A percentile compares a stretch with the other conserved stretches of the same genome.
Conservation (phyloP, 1,139 yeast species). For the Kazachstania sp. region DNA sequence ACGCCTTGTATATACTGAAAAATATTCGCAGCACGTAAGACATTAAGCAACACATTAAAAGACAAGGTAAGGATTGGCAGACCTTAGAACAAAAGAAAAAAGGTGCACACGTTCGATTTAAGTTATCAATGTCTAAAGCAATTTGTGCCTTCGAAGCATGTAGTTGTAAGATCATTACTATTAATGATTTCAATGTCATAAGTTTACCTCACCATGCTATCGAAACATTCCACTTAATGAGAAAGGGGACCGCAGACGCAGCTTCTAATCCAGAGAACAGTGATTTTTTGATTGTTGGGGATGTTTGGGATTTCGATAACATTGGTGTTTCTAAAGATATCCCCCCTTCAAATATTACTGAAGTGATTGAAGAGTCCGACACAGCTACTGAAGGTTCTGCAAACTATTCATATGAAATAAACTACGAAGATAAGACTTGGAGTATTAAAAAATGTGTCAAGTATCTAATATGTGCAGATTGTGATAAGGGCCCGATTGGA, state of each 20-base stretch:
- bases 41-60: no score
- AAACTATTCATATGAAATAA: constrained; percentile 1
- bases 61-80: no score
- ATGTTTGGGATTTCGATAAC: constrained; percentile 72
- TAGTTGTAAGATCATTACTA: constrained; percentile 14
- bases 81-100: neutral
- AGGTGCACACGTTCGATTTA: neutral
- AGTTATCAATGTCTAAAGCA: constrained; percentile 12
- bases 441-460: constrained; percentile 37
- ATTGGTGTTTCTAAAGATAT: constrained; percentile 59
- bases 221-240: constrained; percentile 16
- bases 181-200: constrained; percentile 9
- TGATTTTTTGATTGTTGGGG: constrained; percentile 38
- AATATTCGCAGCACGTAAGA: no score
- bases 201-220: constrained; percentile 10
- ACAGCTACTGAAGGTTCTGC: neutral
- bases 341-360: constrained; percentile 13
- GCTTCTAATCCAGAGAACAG: constrained; percentile 2
- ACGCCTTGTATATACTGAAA: no score
- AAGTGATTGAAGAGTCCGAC: neutral
- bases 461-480: constrained; percentile 57
- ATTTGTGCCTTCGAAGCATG: constrained; percentile 24
- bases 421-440: constrained; percentile 13
- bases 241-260: constrained; percentile 1
- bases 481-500: constrained; percentile 70